phyloP scores from a whole-genome alignment of 352 stramenopile species.

The Phytophthora citrophthora region DNA sequence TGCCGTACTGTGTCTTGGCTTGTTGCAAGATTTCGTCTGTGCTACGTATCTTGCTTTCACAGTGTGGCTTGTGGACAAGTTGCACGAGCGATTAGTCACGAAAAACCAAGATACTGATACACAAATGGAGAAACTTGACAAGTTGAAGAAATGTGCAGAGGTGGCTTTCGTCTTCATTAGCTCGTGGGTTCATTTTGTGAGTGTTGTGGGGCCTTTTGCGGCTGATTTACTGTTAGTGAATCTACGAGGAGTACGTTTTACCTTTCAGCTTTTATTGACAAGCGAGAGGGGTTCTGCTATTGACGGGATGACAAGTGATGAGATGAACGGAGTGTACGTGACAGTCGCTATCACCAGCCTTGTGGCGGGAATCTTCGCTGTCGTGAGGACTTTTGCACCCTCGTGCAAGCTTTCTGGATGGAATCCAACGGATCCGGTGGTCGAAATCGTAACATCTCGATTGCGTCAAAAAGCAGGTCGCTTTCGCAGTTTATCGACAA shows the following conservation, averaged over 20 bases:
- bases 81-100: not conserved
- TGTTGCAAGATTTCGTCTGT: conserved; percentile 46
- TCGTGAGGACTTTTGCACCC: conserved; percentile 8
- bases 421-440: conserved; percentile 7
- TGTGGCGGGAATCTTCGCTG: conserved; percentile 10
- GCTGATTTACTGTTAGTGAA: conserved; percentile 44
- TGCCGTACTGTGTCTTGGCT: conserved; percentile 26
- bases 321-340: conserved; percentile 18
- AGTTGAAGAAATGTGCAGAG: too few species aligned
- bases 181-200: conserved; percentile 30
- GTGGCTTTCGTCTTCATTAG: conserved; percentile 21
- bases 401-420: conserved; percentile 13
- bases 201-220: conserved; percentile 23
- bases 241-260: conserved; percentile 41
- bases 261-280: conserved; percentile 42
- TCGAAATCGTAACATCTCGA: not conserved
- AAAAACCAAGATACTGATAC: not conserved
- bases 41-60: conserved; percentile 26
- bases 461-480: conserved; percentile 2
- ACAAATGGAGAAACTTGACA: not conserved
- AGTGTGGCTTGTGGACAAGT: conserved; percentile 23
- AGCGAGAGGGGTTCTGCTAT: conserved; percentile 16
- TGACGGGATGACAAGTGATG: conserved; percentile 7
- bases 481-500: conserved; percentile 4
- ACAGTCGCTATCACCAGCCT: not conserved